Evolutionary conservation across 371 early-diverging fungal genomes (phyloP).

Genomic region (Mortierella sp.): DNA sequence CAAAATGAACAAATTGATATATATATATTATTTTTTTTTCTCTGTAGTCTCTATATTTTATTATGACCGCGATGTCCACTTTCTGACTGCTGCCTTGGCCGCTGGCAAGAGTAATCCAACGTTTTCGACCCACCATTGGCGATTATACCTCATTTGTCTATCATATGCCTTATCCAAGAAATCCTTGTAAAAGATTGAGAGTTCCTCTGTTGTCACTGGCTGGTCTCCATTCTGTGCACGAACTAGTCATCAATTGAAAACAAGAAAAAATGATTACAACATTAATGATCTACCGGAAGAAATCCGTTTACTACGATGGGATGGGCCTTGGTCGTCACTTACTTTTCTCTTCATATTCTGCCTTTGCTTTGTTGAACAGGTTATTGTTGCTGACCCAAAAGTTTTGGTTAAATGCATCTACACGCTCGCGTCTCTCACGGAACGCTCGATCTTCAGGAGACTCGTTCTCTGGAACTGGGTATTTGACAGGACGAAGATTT

Average conservation of each 20-base stretch:
- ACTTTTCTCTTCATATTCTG: conserved; percentile 76
- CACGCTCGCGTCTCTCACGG: conserved; percentile 62
- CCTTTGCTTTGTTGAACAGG: conserved; percentile 74
- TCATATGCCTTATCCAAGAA: conserved; percentile 79
- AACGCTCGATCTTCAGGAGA: conserved; percentile 59
- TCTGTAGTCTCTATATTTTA: background rate
- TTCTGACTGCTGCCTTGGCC: conserved; percentile 67
- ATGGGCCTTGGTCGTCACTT: conserved; percentile 23
- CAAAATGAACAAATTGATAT: background rate
- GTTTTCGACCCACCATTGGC: conserved; percentile 81
- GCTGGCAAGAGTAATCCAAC: conserved; percentile 77
- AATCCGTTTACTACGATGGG: background rate
- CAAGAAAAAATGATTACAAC: background rate
- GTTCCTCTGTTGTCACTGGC: conserved; percentile 75
- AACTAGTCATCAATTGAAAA: conserved; percentile 16
- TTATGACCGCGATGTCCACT: conserved; percentile 24
- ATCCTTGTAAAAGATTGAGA: conserved; percentile 83
- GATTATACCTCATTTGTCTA: conserved; percentile 83
- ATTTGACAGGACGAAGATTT: conserved; percentile 78
- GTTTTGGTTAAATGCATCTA: conserved; percentile 73
- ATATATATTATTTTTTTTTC: background rate
- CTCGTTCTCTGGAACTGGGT: conserved; percentile 71
- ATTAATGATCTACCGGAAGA: background rate
- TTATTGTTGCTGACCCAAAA: conserved; percentile 86
- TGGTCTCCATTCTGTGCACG: conserved; percentile 55